Evolutionary conservation across 1,284 basidiomycete species (phyloP).

Genomic region (Papiliotrema nemorosa): DNA sequence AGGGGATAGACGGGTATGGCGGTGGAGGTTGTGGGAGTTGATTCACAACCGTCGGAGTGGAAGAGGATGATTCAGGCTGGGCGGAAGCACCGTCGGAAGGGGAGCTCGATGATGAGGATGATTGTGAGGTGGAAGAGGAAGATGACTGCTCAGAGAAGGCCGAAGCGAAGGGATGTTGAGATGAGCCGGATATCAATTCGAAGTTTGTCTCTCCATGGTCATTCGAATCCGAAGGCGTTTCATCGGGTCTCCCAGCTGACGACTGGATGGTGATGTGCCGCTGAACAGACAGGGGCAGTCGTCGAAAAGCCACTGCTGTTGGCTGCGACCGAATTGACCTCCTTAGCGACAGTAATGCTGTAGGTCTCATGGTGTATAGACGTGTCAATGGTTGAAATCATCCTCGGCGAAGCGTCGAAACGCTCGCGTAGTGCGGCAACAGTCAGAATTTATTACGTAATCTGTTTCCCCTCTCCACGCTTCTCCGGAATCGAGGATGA

Average conservation of each 20-base stretch:
- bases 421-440: too few species aligned
- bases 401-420: too few species aligned
- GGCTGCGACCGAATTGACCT: too few species aligned
- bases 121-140: neutral
- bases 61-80: neutral
- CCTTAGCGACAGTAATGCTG: too few species aligned
- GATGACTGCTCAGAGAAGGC: neutral
- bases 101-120: neutral
- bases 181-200: conserved; percentile 1
- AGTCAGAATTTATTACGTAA: too few species aligned
- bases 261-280: neutral
- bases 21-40: conserved; percentile 22
- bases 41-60: conserved; percentile 1
- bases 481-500: too few species aligned
- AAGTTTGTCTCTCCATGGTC: neutral
- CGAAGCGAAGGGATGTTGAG: conserved; percentile 5
- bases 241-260: too few species aligned
- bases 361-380: too few species aligned
- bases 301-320: too few species aligned
- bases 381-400: too few species aligned
- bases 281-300: neutral
- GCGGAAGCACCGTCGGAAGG: neutral
- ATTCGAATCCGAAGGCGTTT: neutral
- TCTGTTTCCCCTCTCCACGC: too few species aligned
- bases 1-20: conserved; percentile 6